Evolutionary conservation across 2,329 filamentous ascomycete genomes (phyloP).

Genomic region (Ceratocystis smalleyi): DNA sequence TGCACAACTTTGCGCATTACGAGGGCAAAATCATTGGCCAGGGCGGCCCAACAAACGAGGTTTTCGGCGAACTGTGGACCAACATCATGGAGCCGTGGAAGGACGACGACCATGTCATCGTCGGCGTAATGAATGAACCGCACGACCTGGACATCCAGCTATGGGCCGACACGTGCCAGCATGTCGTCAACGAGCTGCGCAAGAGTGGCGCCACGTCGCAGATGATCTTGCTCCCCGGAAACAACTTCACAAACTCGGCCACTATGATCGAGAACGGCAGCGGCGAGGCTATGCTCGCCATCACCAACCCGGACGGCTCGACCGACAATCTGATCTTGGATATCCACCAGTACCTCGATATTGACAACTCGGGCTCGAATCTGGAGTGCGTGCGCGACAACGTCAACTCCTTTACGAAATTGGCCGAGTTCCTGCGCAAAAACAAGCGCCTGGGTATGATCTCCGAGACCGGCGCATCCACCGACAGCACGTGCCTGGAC

Average conservation of each 20-base stretch:
- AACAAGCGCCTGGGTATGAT: conserved; percentile 31
- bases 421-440: conserved; percentile 32
- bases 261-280: conserved; percentile 35
- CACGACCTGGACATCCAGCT: conserved; percentile 40
- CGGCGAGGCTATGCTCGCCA: conserved; percentile 33
- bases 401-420: conserved; percentile 31
- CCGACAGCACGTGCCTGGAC: conserved; percentile 27
- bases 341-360: conserved; percentile 46
- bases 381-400: conserved; percentile 39
- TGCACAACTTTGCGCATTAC: conserved; percentile 46
- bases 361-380: conserved; percentile 39
- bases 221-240: conserved; percentile 49
- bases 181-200: conserved; percentile 49
- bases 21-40: conserved; percentile 49
- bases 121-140: conserved; percentile 57
- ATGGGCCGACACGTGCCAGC: conserved; percentile 47
- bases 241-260: conserved; percentile 38
- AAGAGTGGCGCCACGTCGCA: conserved; percentile 45
- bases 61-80: conserved; percentile 44
- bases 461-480: conserved; percentile 34
- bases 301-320: conserved; percentile 45
- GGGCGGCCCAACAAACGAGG: conserved; percentile 43
- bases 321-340: conserved; percentile 42
- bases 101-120: conserved; percentile 37
- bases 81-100: conserved; percentile 44